phyloP scores from a whole-genome alignment of 768 basidiomycete species.

The Pleurotus tuoliensis region DNA sequence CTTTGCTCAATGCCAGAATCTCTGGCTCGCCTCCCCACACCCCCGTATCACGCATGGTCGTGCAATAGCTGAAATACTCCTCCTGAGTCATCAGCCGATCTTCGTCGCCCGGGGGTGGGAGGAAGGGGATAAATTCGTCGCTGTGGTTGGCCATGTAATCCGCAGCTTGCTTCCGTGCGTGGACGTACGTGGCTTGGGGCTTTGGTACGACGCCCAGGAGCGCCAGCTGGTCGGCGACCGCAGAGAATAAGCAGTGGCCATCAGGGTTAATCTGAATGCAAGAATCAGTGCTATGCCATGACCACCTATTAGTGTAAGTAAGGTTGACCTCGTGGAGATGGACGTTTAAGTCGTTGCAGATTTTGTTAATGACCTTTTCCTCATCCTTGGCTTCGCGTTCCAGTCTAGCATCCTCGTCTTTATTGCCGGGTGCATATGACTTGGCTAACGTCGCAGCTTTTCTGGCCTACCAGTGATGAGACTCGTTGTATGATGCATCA shows the following conservation, averaged over 20 bases:
- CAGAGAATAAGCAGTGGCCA: conserved; percentile 94
- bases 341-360: conserved; percentile 64
- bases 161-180: conserved; percentile 67
- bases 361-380: conserved; percentile 54
- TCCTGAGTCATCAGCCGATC: conserved; percentile 68
- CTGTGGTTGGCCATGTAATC: conserved; percentile 78
- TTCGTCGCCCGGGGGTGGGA: conserved; percentile 71
- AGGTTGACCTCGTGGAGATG: conserved; percentile 59
- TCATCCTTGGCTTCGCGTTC: conserved; percentile 68
- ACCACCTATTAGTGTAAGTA: neutral
- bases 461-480: conserved; percentile 49
- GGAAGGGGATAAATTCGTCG: conserved; percentile 91
- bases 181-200: conserved; percentile 53
- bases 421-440: conserved; percentile 46
- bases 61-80: conserved; percentile 74
- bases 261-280: conserved; percentile 78
- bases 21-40: conserved; percentile 98
- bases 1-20: conserved; percentile 82
- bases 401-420: conserved; percentile 54
- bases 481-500: neutral
- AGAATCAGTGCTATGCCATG: neutral
- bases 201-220: conserved; percentile 64
- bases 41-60: conserved; percentile 73
- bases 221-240: conserved; percentile 87
- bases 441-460: conserved; percentile 66